phyloP scores from a whole-genome alignment of 1,284 basidiomycete species.

The Puccinia coronata region DNA sequence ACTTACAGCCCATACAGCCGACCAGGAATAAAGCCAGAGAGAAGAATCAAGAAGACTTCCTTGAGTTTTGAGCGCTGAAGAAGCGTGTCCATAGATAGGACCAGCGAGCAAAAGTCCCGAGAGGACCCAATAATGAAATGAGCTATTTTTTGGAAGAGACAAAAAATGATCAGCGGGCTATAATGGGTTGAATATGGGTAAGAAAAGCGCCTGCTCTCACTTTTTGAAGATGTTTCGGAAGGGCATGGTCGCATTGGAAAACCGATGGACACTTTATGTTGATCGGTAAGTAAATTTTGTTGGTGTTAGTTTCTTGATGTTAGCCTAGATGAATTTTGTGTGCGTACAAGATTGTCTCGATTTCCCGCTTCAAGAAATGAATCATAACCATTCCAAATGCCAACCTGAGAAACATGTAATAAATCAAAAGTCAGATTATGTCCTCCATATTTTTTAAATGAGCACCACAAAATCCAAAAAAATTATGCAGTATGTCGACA shows the following conservation, averaged over 20 bases:
- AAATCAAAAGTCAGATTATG: not conserved
- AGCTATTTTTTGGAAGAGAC: slow-evolving; percentile 63
- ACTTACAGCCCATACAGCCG: slow-evolving; percentile 74
- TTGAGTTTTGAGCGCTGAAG: slow-evolving; percentile 67
- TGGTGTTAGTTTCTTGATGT: not conserved
- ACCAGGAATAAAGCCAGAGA: slow-evolving; percentile 69
- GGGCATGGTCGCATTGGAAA: slow-evolving; percentile 94
- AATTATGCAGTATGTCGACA: not conserved
- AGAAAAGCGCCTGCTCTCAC: slow-evolving; percentile 61
- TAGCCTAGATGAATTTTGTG: slow-evolving; percentile 21
- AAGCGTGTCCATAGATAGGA: slow-evolving; percentile 72
- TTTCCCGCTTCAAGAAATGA: slow-evolving; percentile 89
- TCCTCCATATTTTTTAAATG: not conserved
- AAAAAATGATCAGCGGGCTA: not conserved
- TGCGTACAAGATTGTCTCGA: slow-evolving; percentile 83
- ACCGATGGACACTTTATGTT: slow-evolving; percentile 75
- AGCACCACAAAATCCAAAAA: too few relatives aligned
- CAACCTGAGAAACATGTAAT: slow-evolving; percentile 64
- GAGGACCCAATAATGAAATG: slow-evolving; percentile 81
- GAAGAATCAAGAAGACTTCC: slow-evolving; percentile 71
- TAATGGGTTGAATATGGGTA: not conserved
- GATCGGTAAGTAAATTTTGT: not conserved
- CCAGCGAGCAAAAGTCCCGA: slow-evolving; percentile 76
- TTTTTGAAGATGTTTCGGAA: slow-evolving; percentile 84
- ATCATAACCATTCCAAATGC: slow-evolving; percentile 75